A percentile compares a stretch with the other conserved stretches of the same genome.
These are phyloP conservation scores for Apiotrichum gracile DNA, from an alignment of 1,284 basidiomycete genomes.

Conservation along the genomic window DNA sequence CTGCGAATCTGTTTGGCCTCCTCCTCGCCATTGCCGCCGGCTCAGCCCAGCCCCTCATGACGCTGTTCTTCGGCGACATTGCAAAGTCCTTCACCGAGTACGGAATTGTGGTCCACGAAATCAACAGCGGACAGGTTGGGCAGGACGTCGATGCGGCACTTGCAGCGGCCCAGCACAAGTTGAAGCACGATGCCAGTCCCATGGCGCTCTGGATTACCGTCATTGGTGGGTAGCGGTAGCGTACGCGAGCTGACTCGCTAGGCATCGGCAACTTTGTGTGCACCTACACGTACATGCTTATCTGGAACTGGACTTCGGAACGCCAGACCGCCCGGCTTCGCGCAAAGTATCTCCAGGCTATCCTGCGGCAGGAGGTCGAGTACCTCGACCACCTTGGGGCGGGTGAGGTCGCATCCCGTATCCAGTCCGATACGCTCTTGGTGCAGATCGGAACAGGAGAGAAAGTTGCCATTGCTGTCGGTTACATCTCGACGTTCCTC, in stretches of 20 bases:
- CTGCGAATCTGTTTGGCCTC: conserved; percentile 39
- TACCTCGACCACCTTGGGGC: conserved; percentile 94
- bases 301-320: conserved; percentile 86
- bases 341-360: conserved; percentile 46
- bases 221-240: background rate
- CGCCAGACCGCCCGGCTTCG: conserved; percentile 71
- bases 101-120: background rate
- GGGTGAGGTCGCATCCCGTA: conserved; percentile 91
- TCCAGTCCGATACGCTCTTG: conserved; percentile 67
- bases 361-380: conserved; percentile 59
- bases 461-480: conserved; percentile 59
- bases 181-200: conserved; percentile 32
- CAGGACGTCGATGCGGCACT: conserved; percentile 7
- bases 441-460: conserved; percentile 85
- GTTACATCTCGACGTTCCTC: conserved; percentile 54
- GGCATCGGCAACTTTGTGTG: conserved; percentile 53
- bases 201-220: conserved; percentile 38
- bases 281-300: conserved; percentile 66
- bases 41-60: conserved; percentile 44
- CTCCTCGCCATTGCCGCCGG: conserved; percentile 41
- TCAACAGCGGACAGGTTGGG: background rate
- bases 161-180: conserved; percentile 19
- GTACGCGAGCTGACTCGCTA: background rate
- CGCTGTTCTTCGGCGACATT: conserved; percentile 46
- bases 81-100: conserved; percentile 39